These are phyloP conservation scores for Tulasnella sp. DNA, from an alignment of 768 basidiomycete genomes.

Conservation along the genomic window DNA sequence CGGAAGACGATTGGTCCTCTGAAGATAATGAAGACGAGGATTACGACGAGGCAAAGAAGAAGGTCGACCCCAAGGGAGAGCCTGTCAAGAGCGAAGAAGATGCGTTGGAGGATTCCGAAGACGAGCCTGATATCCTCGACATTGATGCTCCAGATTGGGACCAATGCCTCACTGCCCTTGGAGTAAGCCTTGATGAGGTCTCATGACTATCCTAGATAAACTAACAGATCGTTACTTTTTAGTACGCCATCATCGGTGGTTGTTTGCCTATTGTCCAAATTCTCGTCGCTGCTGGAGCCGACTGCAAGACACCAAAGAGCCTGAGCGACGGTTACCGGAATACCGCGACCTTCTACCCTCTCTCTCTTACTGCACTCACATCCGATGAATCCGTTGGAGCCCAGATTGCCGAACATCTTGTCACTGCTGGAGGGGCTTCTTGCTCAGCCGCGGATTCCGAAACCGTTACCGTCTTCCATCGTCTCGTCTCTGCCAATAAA, in stretches of 20 bases:
- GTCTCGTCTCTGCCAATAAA: slow-evolving; percentile 26
- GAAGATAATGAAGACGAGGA: slow-evolving; percentile 19
- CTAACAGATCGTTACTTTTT: too few relatives aligned
- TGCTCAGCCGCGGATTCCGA: slow-evolving; percentile 30
- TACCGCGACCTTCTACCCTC: slow-evolving; percentile 26
- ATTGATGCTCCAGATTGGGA: too few relatives aligned
- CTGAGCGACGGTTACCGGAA: slow-evolving; percentile 25
- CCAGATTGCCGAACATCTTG: slow-evolving; percentile 28
- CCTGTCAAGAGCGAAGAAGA: too few relatives aligned
- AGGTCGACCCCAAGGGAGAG: slow-evolving; percentile 16
- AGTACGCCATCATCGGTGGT: slow-evolving; percentile 32
- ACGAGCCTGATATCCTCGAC: too few relatives aligned
- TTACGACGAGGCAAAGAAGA: slow-evolving; percentile 38
- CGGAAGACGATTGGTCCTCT: slow-evolving; percentile 14
- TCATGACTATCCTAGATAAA: too few relatives aligned
- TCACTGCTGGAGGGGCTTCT: slow-evolving; percentile 27
- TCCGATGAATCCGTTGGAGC: slow-evolving; percentile 25
- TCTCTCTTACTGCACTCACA: slow-evolving; percentile 28
- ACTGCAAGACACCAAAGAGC: slow-evolving; percentile 36
- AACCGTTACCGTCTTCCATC: slow-evolving; percentile 31
- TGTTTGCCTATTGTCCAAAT: slow-evolving; percentile 40
- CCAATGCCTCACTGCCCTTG: too few relatives aligned
- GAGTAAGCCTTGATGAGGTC: too few relatives aligned
- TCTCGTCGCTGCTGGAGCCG: slow-evolving; percentile 43
- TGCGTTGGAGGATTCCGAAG: too few relatives aligned